Evolutionary conservation across 371 early-diverging fungal genomes (phyloP), one percentile per base, ranked within the genome.

Genomic region (Apophysomyces trapeziformis): DNA sequence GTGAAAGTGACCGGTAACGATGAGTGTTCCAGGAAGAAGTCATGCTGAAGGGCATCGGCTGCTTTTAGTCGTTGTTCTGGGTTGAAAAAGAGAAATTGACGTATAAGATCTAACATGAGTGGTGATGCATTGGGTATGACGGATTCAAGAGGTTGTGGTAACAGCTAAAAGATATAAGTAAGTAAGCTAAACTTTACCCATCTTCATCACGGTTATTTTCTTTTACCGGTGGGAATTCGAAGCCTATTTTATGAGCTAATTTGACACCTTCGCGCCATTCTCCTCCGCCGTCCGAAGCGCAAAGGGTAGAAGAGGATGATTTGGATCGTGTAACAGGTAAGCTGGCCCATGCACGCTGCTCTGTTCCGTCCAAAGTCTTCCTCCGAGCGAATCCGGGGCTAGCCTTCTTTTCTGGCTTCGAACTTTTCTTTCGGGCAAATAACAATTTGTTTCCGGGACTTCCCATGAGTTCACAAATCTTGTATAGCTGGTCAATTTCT

Each of bases 401-500:
- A 9, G 57, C 54, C 16, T 58, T 60, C 41, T 64, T 71, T 57
- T 71, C 72, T 39, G 54, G 38, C 47, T 61, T 64, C 9, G 60
- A 9, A 21, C 60, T 65, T 57, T 38, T 64, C 56, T 65, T 65
- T 37, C 67, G 66, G 12, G 45, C 39, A 58, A 57, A 44, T 36
- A 58, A 38, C 44, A 58, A 18, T n/a, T 18, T 45, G 18, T 56
- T 56, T 38, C 65, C 39, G 85, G 91, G 68, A 70, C 71, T 69
- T 32, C 92, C 92, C 18, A 91, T 77, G 7, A 87, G 73, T 57
- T 82, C 74, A 61, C 89, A 90, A 38, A 94, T 92, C 39, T 88
- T 72, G 58, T 84, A 88, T 18, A 98, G 74, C 75, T 98, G 94
- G 73, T 96, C 96, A 56, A 96, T 82, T 77, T 97, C 97, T 57